phyloP scores from a whole-genome alignment of 1,139 yeast species.

The Martiniozyma asiatica region DNA sequence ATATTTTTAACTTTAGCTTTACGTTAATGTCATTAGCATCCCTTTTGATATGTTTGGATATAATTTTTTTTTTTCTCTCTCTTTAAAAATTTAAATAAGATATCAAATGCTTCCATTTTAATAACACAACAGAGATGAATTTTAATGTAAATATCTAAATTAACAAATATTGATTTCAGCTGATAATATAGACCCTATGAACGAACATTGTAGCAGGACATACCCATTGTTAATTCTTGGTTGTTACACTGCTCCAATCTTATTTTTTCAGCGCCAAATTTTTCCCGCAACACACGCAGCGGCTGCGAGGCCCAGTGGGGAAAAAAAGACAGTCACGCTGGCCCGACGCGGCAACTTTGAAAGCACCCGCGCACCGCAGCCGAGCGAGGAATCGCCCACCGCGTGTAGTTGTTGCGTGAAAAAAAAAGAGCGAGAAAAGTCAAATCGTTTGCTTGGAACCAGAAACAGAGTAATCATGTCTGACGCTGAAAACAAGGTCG shows the following conservation, averaged over 20 bases:
- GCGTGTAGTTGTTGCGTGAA: slow-evolving; percentile 2
- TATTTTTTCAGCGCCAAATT: neutral
- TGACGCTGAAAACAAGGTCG: slow-evolving; percentile 10
- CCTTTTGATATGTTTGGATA: no score
- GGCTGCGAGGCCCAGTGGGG: neutral
- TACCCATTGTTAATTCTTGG: slow-evolving; percentile 11
- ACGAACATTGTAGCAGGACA: no score
- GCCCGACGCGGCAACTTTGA: slow-evolving; percentile 1
- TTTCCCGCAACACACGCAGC: no score
- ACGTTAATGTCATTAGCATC: no score
- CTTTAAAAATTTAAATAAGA: no score
- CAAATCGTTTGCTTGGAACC: no score
- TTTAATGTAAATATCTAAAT: no score
- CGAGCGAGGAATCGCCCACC: neutral
- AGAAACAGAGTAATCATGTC: slow-evolving; percentile 8
- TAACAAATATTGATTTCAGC: no score
- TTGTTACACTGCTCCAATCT: neutral
- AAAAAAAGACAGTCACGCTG: slow-evolving; percentile 1
- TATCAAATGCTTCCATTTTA: neutral
- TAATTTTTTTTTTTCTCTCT: no score
- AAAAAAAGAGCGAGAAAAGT: slow-evolving; percentile 1
- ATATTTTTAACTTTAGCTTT: no score
- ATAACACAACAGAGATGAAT: neutral
- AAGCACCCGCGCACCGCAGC: slow-evolving; percentile 8
- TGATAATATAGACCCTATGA: no score